Evolutionary conservation across 1,284 basidiomycete genomes (phyloP).

Genomic region (Erythrobasidium hasegawianum): DNA sequence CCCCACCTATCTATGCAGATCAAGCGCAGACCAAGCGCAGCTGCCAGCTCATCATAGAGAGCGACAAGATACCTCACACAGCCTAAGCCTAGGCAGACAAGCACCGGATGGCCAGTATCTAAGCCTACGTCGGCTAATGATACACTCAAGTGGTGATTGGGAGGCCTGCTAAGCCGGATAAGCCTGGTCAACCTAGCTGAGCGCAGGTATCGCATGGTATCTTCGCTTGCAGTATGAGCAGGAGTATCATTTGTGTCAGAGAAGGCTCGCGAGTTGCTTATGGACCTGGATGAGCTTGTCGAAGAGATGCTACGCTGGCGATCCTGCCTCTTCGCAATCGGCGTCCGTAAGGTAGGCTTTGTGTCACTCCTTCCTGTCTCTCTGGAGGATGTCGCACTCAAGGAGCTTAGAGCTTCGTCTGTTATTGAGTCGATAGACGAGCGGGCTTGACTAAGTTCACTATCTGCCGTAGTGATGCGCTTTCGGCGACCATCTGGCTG

Average conservation of each 20-base stretch:
- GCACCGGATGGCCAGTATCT: constrained; percentile 72
- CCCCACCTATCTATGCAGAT: constrained; percentile 98
- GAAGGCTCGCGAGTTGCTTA: neutral
- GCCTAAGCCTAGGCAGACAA: constrained; percentile 88
- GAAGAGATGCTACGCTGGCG: neutral
- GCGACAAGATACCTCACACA: constrained; percentile 92
- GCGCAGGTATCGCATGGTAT: constrained; percentile 61
- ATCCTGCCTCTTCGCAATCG: neutral
- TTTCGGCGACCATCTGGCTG: neutral
- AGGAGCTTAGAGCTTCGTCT: constrained; percentile 15
- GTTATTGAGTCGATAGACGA: constrained; percentile 24
- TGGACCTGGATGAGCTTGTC: neutral
- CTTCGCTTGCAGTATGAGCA: constrained; percentile 31
- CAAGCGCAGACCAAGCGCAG: constrained; percentile 74
- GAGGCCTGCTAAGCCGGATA: constrained; percentile 69
- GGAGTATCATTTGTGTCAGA: neutral
- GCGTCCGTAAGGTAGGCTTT: constrained; percentile 6
- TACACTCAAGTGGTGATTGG: constrained; percentile 68
- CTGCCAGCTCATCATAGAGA: constrained; percentile 92
- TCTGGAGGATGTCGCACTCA: neutral
- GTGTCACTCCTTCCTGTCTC: neutral
- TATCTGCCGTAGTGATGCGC: constrained; percentile 14
- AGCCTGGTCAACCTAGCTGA: constrained; percentile 79
- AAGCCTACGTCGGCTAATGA: constrained; percentile 88
- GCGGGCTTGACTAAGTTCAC: constrained; percentile 7